Base-by-base conservation (phyloP, 1,139 yeast species). In the Kodamaea derodonti region DNA sequence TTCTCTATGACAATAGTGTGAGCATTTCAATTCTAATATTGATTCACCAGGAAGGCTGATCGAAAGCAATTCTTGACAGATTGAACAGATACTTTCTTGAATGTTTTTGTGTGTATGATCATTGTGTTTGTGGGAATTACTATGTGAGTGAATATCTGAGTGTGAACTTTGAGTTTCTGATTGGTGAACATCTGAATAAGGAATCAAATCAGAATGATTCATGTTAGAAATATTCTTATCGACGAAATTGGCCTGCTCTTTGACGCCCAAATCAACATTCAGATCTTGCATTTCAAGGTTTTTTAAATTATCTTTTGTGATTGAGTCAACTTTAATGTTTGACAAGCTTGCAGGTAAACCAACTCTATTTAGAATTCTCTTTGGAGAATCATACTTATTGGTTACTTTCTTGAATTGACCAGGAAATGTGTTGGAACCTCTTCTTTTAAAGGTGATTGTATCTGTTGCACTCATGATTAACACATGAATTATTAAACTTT, bases 1-100 rank as follows among this genome's bases (percentile, higher is more conserved):
- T 27, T 58, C 58, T 32, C 54, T 48, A 38, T 62, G 68, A 32
- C 62, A 56, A 24, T 42, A 34, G 42, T 62, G 65, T 10, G 47
- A 43, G 36, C 68, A 62, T 4, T 52, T 45, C 27, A 62, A 46
- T 30, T 49, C 54, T 14, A 60, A 36, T n/a, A 53, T 39, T 12
- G 45, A 46, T 29, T 59, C 63, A 7, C 60, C 62, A 2, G 41
- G 41, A 12, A 43, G 35, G 18, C 28, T 34, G 7, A 28, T 23
- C 3, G 42, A 37, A 24, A 62, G 42, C 3, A 39, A 42, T 17
- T 56, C 63, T n/a, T 52, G 46, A 36, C 68, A 62, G 27, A 60
- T 54, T 8, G 63, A 53, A 43, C 68, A 62, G n/a, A n/a, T n/a
- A n/a, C n/a, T n/a, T n/a, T n/a, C 11, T 24, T 33, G n/a, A 31